These are phyloP conservation scores for Alternaria brassicicola DNA, from an alignment of 2,329 filamentous ascomycete species.

Conservation along the genomic window DNA sequence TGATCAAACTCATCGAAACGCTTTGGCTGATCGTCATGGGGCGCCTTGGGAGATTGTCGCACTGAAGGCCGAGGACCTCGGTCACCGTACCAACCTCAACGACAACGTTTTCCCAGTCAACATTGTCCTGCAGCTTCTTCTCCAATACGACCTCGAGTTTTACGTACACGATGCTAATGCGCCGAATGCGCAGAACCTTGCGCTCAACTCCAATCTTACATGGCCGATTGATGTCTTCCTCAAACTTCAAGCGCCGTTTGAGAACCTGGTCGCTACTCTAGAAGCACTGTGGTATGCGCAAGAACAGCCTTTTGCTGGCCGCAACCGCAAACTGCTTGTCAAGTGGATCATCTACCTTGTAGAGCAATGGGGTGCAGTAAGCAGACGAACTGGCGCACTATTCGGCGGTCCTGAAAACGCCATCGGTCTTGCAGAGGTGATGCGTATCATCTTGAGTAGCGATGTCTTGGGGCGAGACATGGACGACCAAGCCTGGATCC, in stretches of 20 bases:
- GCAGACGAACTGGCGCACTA: constrained; percentile 58
- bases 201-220: constrained; percentile 44
- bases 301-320: constrained; percentile 67
- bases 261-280: constrained; percentile 66
- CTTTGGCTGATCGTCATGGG: constrained; percentile 53
- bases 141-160: constrained; percentile 56
- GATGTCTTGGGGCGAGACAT: constrained; percentile 47
- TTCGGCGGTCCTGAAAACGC: constrained; percentile 68
- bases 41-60: constrained; percentile 75
- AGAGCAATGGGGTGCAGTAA: constrained; percentile 65
- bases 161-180: constrained; percentile 50
- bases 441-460: constrained; percentile 53
- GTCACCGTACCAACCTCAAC: constrained; percentile 61
- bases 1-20: constrained; percentile 64
- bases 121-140: constrained; percentile 43
- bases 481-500: constrained; percentile 45
- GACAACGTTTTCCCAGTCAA: constrained; percentile 62
- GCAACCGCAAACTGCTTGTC: constrained; percentile 61
- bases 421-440: constrained; percentile 47
- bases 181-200: constrained; percentile 18
- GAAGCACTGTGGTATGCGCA: constrained; percentile 72
- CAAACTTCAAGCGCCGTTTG: constrained; percentile 65
- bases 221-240: constrained; percentile 72
- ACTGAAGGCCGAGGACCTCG: constrained; percentile 63
- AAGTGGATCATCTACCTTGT: constrained; percentile 67